Percentiles rank a stretch among this genome's conserved stretches.
phyloP scores from a whole-genome alignment of 2,329 filamentous ascomycete species.

The Fusarium ambrosium region DNA sequence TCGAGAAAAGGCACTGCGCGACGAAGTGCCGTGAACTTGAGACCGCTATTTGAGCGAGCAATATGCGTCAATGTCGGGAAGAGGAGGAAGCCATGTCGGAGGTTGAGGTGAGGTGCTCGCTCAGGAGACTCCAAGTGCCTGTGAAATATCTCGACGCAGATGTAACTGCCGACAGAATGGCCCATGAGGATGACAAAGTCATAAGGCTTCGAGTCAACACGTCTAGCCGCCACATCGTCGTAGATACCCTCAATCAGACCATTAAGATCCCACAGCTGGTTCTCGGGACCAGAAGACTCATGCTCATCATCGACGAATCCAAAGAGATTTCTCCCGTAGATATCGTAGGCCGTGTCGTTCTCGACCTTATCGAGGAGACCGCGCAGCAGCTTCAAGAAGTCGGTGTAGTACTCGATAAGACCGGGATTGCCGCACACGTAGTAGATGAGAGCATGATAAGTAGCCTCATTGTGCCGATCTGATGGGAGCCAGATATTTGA shows the following conservation, averaged over 20 bases:
- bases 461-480: constrained; percentile 31
- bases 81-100: constrained; percentile 72
- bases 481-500: constrained; percentile 51
- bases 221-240: constrained; percentile 52
- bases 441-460: constrained; percentile 69
- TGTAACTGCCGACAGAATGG: constrained; percentile 81
- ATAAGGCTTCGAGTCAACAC: constrained; percentile 57
- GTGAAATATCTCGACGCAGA: constrained; percentile 76
- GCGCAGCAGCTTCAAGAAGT: constrained; percentile 73
- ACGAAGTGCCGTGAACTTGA: constrained; percentile 55
- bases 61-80: constrained; percentile 84
- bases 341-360: constrained; percentile 59
- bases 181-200: constrained; percentile 76
- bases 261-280: constrained; percentile 65
- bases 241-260: constrained; percentile 65
- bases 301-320: constrained; percentile 71
- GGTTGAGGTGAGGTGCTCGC: constrained; percentile 54
- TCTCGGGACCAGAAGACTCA: constrained; percentile 57
- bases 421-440: constrained; percentile 85
- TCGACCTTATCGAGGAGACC: constrained; percentile 63
- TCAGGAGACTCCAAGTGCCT: constrained; percentile 60
- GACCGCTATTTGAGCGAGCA: constrained; percentile 71
- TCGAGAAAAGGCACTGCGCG: constrained; percentile 59
- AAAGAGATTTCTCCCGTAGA: constrained; percentile 70
- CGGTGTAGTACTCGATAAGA: constrained; percentile 78